A percentile compares a stretch with the other conserved stretches of the same genome.
Evolutionary conservation across 164 flowering plant species (phyloP).

Genomic region (Malania oleifera): DNA sequence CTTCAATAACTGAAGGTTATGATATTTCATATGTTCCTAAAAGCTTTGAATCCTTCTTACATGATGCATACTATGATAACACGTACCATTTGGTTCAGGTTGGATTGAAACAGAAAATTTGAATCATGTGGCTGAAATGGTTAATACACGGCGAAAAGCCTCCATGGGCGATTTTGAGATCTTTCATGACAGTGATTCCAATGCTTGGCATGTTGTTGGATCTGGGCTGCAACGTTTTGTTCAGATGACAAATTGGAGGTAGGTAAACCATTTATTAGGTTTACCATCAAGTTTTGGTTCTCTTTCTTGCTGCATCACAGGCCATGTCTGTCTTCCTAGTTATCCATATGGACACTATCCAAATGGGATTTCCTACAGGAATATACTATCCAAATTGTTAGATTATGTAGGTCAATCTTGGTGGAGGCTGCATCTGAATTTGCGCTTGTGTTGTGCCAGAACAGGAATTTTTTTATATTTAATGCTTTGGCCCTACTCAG

Average conservation of each 20-base stretch:
- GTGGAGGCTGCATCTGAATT: too few species aligned
- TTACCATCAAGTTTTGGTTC: background rate
- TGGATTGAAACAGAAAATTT: constrained; percentile 33
- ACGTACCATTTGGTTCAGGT: constrained; percentile 24
- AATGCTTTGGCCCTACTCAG: too few species aligned
- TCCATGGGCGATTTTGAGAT: constrained; percentile 84
- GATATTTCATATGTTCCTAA: too few species aligned
- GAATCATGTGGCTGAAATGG: constrained; percentile 79
- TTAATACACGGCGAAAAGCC: constrained; percentile 56
- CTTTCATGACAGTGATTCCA: constrained; percentile 45
- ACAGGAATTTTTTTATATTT: too few species aligned
- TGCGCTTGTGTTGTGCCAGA: too few species aligned
- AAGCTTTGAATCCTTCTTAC: too few species aligned
- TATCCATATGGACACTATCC: too few species aligned
- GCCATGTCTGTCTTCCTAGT: too few species aligned
- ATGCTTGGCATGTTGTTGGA: constrained; percentile 79
- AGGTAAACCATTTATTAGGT: constrained; percentile 12
- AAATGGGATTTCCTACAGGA: too few species aligned
- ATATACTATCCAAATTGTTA: too few species aligned
- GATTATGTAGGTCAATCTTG: too few species aligned
- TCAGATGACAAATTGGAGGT: constrained; percentile 99
- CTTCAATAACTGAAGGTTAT: too few species aligned
- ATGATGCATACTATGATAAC: background rate
- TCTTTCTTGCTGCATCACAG: background rate
- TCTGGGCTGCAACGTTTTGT: constrained; percentile 86